Percentiles rank a stretch among this genome's conserved stretches.
Evolutionary conservation across 2,329 filamentous ascomycete species (phyloP).

Genomic region (Aspergillus bombycis): DNA sequence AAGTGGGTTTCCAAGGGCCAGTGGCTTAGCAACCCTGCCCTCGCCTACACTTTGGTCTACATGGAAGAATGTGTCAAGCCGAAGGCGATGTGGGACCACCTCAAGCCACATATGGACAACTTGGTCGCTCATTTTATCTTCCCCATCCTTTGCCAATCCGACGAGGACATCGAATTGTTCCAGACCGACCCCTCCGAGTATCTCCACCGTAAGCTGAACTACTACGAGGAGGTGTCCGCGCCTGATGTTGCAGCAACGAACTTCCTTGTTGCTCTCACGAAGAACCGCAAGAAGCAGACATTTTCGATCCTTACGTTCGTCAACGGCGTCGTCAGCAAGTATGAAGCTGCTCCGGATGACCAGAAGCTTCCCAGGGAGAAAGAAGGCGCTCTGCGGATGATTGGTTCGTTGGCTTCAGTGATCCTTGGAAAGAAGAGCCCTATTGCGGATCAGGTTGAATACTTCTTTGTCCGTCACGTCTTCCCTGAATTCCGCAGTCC

Average conservation of each 20-base stretch:
- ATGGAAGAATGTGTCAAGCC: constrained; percentile 97
- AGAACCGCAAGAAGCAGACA: constrained; percentile 91
- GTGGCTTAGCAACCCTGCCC: constrained; percentile 91
- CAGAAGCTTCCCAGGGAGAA: constrained; percentile 95
- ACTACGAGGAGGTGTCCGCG: constrained; percentile 94
- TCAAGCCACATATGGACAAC: constrained; percentile 91
- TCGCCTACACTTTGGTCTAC: constrained; percentile 92
- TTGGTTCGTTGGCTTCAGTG: constrained; percentile 89
- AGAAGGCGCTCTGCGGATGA: constrained; percentile 95
- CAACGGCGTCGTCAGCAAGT: constrained; percentile 91
- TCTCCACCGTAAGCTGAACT: constrained; percentile 94
- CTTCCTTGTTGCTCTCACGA: constrained; percentile 92
- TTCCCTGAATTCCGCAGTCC: constrained; percentile 96
- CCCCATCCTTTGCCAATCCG: constrained; percentile 87
- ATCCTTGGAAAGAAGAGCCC: constrained; percentile 98
- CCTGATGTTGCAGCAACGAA: constrained; percentile 96
- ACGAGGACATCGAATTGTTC: constrained; percentile 92
- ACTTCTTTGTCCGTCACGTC: constrained; percentile 96
- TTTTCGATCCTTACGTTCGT: constrained; percentile 94
- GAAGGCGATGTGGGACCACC: constrained; percentile 92
- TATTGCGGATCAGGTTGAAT: constrained; percentile 95
- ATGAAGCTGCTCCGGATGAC: constrained; percentile 79
- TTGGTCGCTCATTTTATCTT: constrained; percentile 94
- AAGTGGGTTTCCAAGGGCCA: constrained; percentile 94
- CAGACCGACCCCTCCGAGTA: constrained; percentile 95